Evolutionary conservation across 495 filamentous ascomycete species (phyloP).

Genomic region (Sporormia fimetaria): DNA sequence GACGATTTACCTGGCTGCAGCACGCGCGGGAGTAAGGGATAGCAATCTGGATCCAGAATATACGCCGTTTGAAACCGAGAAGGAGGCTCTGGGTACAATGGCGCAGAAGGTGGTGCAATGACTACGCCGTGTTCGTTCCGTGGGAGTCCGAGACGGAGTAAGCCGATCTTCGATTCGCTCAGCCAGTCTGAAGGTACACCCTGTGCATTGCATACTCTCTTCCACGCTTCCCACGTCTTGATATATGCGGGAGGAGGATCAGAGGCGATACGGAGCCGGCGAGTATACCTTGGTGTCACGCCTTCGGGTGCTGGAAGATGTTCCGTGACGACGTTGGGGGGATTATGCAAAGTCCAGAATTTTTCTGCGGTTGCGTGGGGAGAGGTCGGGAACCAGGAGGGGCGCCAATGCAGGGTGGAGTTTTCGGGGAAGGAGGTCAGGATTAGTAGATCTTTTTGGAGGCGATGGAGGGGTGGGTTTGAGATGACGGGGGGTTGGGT

Average conservation of each 20-base stretch:
- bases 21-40: slow-evolving; percentile 1
- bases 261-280: not conserved
- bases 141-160: slow-evolving; percentile 8
- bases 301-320: not conserved
- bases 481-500: slow-evolving; percentile 3
- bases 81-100: slow-evolving; percentile 13
- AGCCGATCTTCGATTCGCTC: slow-evolving; percentile 3
- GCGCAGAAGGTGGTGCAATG: slow-evolving; percentile 1
- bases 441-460: slow-evolving; percentile 13
- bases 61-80: slow-evolving; percentile 1
- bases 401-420: slow-evolving; percentile 10
- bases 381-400: slow-evolving; percentile 6
- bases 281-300: not conserved
- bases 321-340: slow-evolving; percentile 13
- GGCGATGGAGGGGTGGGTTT: not conserved
- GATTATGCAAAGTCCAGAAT: slow-evolving; percentile 11
- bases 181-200: slow-evolving; percentile 14
- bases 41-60: slow-evolving; percentile 1
- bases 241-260: slow-evolving; percentile 8
- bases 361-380: not conserved
- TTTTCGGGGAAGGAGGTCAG: slow-evolving; percentile 12
- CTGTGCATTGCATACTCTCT: slow-evolving; percentile 7
- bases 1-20: not conserved
- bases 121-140: not conserved
- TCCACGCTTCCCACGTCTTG: slow-evolving; percentile 9